A percentile compares a stretch with the other conserved stretches of the same genome.
phyloP scores from a whole-genome alignment of 176 grass and related monocot genomes.

The Panicum miliaceum region DNA sequence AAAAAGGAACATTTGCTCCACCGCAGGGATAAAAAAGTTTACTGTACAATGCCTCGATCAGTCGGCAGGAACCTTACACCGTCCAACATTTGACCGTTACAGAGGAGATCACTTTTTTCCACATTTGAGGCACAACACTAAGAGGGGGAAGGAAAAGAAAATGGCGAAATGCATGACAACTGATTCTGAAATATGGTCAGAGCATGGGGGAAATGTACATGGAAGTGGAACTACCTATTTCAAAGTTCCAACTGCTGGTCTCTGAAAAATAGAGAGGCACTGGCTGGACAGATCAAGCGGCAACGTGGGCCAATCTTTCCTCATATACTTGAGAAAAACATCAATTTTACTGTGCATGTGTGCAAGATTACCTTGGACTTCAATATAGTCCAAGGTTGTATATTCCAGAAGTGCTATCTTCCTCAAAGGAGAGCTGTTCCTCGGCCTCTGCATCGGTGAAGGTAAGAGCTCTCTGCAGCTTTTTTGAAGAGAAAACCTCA shows the following conservation, averaged over 20 bases:
- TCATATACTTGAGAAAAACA: background rate
- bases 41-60: constrained; percentile 19
- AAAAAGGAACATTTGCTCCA: background rate
- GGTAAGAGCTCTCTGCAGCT: constrained; percentile 92
- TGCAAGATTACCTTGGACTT: constrained; percentile 9
- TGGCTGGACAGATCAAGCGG: constrained; percentile 19
- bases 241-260: constrained; percentile 30
- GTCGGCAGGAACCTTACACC: background rate
- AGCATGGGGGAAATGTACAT: constrained; percentile 36
- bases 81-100: constrained; percentile 26
- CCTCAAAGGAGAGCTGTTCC: constrained; percentile 62
- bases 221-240: background rate
- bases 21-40: background rate
- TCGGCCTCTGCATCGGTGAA: constrained; percentile 91
- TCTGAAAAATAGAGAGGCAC: constrained; percentile 28
- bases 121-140: background rate
- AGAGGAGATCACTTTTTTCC: background rate
- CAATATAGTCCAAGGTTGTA: constrained; percentile 38
- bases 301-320: background rate
- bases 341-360: background rate
- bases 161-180: background rate
- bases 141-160: background rate
- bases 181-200: constrained; percentile 53
- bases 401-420: constrained; percentile 54
- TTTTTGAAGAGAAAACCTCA: constrained; percentile 85